phyloP scores from a whole-genome alignment of 129 eudicot genomes.

The Flaveria sonorensis region DNA sequence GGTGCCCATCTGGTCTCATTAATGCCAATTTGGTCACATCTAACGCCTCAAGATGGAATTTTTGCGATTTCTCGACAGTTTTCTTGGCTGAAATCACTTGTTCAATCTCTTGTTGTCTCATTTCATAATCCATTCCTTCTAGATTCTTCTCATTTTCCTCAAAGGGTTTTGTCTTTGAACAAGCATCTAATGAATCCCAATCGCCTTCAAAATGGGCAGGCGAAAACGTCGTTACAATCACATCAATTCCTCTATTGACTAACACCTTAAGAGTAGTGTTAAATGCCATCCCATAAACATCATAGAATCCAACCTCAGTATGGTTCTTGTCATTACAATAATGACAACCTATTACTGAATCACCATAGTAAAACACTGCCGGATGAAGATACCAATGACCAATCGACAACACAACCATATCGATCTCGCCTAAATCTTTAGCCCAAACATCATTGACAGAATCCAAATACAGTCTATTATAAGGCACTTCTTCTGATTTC shows the following conservation, averaged over 20 bases:
- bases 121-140: conserved; percentile 73
- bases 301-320: conserved; percentile 80
- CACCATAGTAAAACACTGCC: conserved; percentile 60
- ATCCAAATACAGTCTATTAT: conserved; percentile 66
- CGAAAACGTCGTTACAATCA: conserved; percentile 74
- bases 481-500: conserved; percentile 50
- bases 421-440: conserved; percentile 60
- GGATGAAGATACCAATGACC: conserved; percentile 96
- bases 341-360: conserved; percentile 71
- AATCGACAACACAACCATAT: conserved; percentile 70
- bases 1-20: conserved; percentile 92
- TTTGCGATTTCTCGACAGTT: conserved; percentile 25
- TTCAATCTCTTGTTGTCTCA: conserved; percentile 67
- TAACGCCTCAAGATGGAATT: conserved; percentile 58
- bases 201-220: conserved; percentile 97
- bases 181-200: conserved; percentile 90
- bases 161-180: conserved; percentile 75
- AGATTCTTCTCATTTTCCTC: conserved; percentile 50
- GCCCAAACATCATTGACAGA: conserved; percentile 80
- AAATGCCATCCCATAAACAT: conserved; percentile 75
- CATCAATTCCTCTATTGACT: conserved; percentile 47
- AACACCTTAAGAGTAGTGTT: conserved; percentile 60
- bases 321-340: conserved; percentile 45
- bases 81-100: conserved; percentile 54
- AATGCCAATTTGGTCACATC: conserved; percentile 75